Base-by-base conservation (phyloP, 1,139 yeast genomes). In the Scheffersomyces titani region DNA sequence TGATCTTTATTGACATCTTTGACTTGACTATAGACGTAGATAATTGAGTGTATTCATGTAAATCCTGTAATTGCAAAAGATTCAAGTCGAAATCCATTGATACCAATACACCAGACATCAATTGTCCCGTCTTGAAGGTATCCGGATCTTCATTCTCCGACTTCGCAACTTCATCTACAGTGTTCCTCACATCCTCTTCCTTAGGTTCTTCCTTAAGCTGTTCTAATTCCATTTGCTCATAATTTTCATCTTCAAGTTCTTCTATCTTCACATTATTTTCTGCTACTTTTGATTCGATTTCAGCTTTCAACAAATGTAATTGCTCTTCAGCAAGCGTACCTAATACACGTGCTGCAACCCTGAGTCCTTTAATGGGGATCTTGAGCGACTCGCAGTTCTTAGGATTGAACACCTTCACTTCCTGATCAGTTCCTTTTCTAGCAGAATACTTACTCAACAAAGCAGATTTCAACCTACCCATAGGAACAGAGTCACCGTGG, bases 401-500 rank as follows among this genome's bases (percentile, higher is more conserved):
- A 2, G 99, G 99, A 63, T 92, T 94, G 74, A 84, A 93, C 5
- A 94, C 96, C 65, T 86, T 90, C n/a, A 93, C 93, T 69, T 94
- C 99, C 53, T 89, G 85, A 6, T 90, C 96, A 0, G 98, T 92
- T 7, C 92, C 93, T 69, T 89, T 92, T 54, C 91, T 80, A 52
- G 86, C 83, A 6, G 93, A 82, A 67, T 93, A 96, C 70, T 92
- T 92, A 58, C 97, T 91, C 64, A 92, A 77, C 51, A 94, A 77
- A 0, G 99, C 99, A 24, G 97, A 90, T 70, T 94, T 94, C 55
- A 94, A 77, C 69, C 99, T 86, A 57, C 98, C 99, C 99, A 94
- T 94, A 36, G 97, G 98, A 63, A 91, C 92, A 2, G 96, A 87
- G 69, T 94, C 99, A n/a, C 99, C 99, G 70, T 94, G 99, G 1